Conservation (phyloP, 108 stramenopile genomes). For the Phaeodactylum tricornutum region DNA sequence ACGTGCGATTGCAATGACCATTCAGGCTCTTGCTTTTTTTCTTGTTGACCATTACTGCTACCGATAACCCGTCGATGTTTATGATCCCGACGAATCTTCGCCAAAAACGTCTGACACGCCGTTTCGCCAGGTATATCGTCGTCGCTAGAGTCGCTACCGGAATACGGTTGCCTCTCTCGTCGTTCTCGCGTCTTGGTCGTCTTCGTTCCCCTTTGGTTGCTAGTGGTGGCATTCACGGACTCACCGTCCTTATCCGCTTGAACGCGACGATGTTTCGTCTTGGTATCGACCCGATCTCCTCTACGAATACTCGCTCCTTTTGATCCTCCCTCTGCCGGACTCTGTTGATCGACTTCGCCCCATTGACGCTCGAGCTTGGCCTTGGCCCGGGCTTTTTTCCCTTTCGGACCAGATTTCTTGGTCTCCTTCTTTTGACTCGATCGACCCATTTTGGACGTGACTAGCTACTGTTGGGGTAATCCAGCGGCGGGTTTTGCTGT, state of each 20-base stretch:
- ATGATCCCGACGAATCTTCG: neutral
- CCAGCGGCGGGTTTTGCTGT: too few species aligned
- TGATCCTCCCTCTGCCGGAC: neutral
- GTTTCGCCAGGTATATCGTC: too few species aligned
- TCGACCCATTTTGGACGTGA: neutral
- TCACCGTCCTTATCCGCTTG: slow-evolving; percentile 9
- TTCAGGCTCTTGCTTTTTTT: too few species aligned
- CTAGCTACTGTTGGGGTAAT: too few species aligned
- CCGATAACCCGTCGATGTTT: neutral
- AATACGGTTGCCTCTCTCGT: slow-evolving; percentile 3
- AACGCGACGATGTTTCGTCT: neutral
- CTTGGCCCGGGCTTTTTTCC: slow-evolving; percentile 75
- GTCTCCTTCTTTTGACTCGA: slow-evolving; percentile 9
- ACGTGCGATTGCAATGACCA: too few species aligned
- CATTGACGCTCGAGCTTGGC: slow-evolving; percentile 79
- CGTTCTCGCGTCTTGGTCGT: slow-evolving; percentile 18
- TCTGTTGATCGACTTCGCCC: slow-evolving; percentile 58
- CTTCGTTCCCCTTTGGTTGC: neutral
- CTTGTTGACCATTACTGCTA: too few species aligned
- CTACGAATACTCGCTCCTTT: neutral
- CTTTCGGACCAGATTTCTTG: slow-evolving; percentile 71
- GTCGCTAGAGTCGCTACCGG: too few species aligned
- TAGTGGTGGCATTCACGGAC: neutral
- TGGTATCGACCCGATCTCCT: too few species aligned
- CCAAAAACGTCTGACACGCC: slow-evolving; percentile 4